These are phyloP conservation scores for Lactarius sanguifluus DNA, from an alignment of 768 basidiomycete genomes.

Conservation along the genomic window DNA sequence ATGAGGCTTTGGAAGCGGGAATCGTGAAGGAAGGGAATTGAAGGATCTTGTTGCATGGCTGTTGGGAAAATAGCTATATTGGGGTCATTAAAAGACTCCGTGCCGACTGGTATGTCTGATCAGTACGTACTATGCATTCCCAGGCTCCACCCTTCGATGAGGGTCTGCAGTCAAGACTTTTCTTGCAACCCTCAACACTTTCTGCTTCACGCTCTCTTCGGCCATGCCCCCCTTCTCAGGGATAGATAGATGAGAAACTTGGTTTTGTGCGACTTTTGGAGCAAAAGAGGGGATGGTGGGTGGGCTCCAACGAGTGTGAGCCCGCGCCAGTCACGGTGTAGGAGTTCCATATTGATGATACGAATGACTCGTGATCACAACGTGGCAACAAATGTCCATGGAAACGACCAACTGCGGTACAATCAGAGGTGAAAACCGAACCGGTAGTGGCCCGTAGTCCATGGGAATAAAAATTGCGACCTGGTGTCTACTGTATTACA, in stretches of 20 bases:
- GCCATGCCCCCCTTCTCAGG: background rate
- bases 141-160: background rate
- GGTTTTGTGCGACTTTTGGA: background rate
- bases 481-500: too few relatives aligned
- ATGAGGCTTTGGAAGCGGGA: background rate
- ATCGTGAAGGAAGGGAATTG: background rate
- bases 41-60: background rate
- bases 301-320: background rate
- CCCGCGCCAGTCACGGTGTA: too few relatives aligned
- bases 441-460: background rate
- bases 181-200: conserved; percentile 8
- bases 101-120: background rate
- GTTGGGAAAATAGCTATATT: background rate
- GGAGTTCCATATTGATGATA: background rate
- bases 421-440: background rate
- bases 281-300: background rate
- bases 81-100: background rate
- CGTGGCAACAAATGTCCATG: background rate
- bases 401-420: background rate
- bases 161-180: background rate
- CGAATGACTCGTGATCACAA: background rate
- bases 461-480: background rate
- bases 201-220: conserved; percentile 7
- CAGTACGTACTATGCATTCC: conserved; percentile 10
- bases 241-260: background rate